Conservation (phyloP, 371 early-diverging fungal genomes). For the Chytridium lagenaria region DNA sequence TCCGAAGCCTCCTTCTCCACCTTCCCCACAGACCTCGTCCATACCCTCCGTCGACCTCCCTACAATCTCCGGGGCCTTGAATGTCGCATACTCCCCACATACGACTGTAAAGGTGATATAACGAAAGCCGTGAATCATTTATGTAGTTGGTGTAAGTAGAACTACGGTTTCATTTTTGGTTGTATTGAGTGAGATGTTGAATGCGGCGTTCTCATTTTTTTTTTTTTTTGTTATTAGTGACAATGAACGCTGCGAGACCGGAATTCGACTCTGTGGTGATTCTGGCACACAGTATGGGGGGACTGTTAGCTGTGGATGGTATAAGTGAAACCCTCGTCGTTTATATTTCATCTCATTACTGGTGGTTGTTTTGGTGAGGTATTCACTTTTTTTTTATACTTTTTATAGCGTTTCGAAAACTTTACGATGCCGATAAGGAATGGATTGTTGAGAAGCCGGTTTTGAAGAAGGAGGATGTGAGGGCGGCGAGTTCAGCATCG, state of each 20-base stretch:
- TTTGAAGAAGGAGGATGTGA: background rate
- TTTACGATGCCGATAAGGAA: constrained; percentile 20
- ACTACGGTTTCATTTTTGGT: constrained; percentile 35
- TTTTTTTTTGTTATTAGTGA: constrained; percentile 18
- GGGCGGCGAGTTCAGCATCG: background rate
- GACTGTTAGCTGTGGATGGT: constrained; percentile 49
- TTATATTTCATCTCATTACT: background rate
- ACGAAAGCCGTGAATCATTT: constrained; percentile 24
- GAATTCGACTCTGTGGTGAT: constrained; percentile 46
- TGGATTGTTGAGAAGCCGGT: background rate
- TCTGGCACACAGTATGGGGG: constrained; percentile 54
- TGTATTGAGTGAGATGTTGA: constrained; percentile 23
- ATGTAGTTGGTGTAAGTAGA: constrained; percentile 18
- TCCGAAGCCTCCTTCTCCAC: constrained; percentile 45
- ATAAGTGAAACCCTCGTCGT: background rate
- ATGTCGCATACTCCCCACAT: constrained; percentile 43
- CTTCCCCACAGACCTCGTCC: constrained; percentile 50
- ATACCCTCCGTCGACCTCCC: constrained; percentile 16
- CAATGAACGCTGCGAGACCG: constrained; percentile 40
- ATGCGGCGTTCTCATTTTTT: background rate
- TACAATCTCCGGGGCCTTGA: constrained; percentile 33
- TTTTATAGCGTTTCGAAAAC: constrained; percentile 20
- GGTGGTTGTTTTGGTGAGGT: background rate
- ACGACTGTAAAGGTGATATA: constrained; percentile 36
- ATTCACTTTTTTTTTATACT: background rate